Percentiles rank a stretch among this genome's conserved stretches.
These are phyloP conservation scores for Podaxis sp. DNA, from an alignment of 768 basidiomycete genomes.

Conservation along the genomic window DNA sequence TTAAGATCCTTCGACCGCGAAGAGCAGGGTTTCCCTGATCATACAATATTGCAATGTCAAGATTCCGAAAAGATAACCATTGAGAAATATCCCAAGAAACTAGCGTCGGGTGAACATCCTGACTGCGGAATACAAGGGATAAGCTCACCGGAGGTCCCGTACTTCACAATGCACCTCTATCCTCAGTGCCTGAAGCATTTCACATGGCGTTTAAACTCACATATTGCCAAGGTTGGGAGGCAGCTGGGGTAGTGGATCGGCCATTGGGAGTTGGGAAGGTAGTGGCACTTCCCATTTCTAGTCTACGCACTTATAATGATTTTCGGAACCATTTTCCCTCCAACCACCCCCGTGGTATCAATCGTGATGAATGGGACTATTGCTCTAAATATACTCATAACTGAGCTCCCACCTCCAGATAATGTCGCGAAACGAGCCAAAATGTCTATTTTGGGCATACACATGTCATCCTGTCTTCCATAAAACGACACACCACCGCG, in stretches of 20 bases:
- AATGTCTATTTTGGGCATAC: not conserved
- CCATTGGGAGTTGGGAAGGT: not conserved
- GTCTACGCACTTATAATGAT: not conserved
- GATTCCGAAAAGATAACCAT: conserved; percentile 13
- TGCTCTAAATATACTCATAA: not conserved
- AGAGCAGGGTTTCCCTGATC: not conserved
- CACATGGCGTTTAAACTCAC: not conserved
- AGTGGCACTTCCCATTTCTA: not conserved
- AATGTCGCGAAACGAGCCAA: not conserved
- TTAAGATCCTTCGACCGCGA: not conserved
- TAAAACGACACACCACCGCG: not conserved
- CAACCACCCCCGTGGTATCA: not conserved
- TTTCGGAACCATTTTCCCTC: not conserved
- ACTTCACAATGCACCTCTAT: not conserved
- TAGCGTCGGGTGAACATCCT: not conserved
- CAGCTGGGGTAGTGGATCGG: not conserved
- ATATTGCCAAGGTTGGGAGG: conserved; percentile 9
- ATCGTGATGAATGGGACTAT: not conserved
- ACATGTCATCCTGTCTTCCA: not conserved
- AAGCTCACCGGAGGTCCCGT: conserved; percentile 9
- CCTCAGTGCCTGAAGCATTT: not conserved
- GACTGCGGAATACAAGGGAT: no score
- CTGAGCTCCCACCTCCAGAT: not conserved
- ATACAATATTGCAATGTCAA: conserved; percentile 14
- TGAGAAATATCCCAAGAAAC: conserved; percentile 13